Conservation (phyloP, 2,329 filamentous ascomycete genomes). For the Neofusicoccum sp. region DNA sequence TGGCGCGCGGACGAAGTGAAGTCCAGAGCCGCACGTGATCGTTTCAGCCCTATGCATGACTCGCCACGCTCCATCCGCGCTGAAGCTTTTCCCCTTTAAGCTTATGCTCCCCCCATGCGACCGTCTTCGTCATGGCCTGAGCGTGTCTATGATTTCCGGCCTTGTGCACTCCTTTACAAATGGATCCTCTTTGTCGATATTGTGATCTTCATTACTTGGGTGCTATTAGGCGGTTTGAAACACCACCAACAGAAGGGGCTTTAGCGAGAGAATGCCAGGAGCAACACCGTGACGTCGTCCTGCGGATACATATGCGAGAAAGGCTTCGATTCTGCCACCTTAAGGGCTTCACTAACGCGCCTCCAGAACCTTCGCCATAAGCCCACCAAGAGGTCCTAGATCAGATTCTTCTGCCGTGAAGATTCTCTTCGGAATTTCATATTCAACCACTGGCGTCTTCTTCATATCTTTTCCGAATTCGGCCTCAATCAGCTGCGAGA, state of each 20-base stretch:
- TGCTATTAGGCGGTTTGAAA: neutral
- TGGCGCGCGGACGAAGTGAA: constrained; percentile 6
- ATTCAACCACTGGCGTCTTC: constrained; percentile 87
- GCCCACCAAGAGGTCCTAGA: constrained; percentile 33
- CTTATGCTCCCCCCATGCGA: constrained; percentile 2
- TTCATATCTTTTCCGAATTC: constrained; percentile 83
- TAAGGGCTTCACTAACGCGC: constrained; percentile 25
- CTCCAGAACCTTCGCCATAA: constrained; percentile 37
- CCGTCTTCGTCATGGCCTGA: neutral
- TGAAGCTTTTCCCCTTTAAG: constrained; percentile 13
- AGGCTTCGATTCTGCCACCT: neutral
- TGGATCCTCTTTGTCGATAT: neutral
- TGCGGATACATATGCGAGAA: neutral
- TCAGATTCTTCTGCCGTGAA: constrained; percentile 53
- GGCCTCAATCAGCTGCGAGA: constrained; percentile 72
- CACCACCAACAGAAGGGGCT: neutral
- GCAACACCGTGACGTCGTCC: neutral
- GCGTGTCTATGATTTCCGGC: constrained; percentile 1
- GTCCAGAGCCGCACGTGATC: constrained; percentile 12
- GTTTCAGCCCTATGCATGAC: constrained; percentile 10
- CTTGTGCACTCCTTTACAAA: neutral
- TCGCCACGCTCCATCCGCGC: neutral
- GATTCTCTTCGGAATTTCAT: constrained; percentile 87
- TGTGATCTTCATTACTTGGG: constrained; percentile 6
- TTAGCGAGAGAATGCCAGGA: neutral